Evolutionary conservation across 2,329 filamentous ascomycete species (phyloP), one percentile per base, ranked within the genome.

Genomic region (Ilyonectria destructans): DNA sequence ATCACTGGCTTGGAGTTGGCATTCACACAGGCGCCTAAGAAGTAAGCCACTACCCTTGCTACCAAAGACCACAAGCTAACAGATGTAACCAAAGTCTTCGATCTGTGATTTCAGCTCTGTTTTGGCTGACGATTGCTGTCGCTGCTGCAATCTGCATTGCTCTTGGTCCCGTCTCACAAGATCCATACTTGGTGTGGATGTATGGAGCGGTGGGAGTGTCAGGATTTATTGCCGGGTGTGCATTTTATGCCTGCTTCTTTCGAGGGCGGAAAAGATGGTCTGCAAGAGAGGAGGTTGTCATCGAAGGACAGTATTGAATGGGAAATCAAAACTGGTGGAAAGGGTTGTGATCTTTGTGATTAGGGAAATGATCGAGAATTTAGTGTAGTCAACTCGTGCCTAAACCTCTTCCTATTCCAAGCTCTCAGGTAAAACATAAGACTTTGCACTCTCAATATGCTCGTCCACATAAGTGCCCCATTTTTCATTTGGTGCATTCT

Each of bases 151-250:
- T 69, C 46, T 69, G 66, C 37, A 69, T 69, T 26, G 66, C 66
- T 7, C 62, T 69, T 1, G 58, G 66, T 5, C 51, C 62, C 3
- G 66, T 69, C 13, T 69, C 66, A 1, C 66, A 69, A 40, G 66
- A 69, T 52, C 66, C 66, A 7, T 69, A 69, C 45, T 43, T 69
- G 17, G 66, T 69, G 9, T 69, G 66, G 66, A 69, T 69, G 66
- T 69, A 69, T 23, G 66, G 62, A 10, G 66, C 66, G 1, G 62
- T 69, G 9, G 66, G 66, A 15, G 26, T 69, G 17, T 69, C 66
- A 1, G 66, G 66, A 15, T 69, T 66, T 15, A 35, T 66, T 33
- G 62, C 62, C 3, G 66, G 66, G 9, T 69, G 62, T 59, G 52
- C 52, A 37, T 69, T 69, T 43, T 65, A 62, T 46, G 54, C 62